Conservation (phyloP, 1,139 yeast species). For the Geotrichum reessii region DNA sequence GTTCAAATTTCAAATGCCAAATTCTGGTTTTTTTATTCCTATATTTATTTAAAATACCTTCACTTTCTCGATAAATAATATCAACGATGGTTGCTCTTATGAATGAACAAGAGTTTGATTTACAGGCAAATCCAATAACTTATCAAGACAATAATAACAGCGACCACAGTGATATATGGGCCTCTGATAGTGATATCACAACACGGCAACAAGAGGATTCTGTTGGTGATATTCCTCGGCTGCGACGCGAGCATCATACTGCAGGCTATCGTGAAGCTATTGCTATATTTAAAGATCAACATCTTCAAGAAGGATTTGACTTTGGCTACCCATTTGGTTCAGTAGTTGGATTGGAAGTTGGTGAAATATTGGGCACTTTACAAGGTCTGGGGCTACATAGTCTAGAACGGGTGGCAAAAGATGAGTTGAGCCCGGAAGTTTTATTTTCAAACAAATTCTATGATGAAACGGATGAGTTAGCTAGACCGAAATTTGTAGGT, state of each 20-base stretch:
- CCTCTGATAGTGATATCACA: constrained; percentile 14
- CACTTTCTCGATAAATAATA: neutral
- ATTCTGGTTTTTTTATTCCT: neutral
- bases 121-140: neutral
- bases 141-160: neutral
- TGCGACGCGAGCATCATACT: constrained; percentile 60
- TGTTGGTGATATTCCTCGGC: constrained; percentile 10
- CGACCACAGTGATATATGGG: constrained; percentile 20
- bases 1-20: neutral
- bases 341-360: constrained; percentile 57
- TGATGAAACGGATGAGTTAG: constrained; percentile 42
- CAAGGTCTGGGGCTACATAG: constrained; percentile 32
- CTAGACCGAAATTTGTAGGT: constrained; percentile 21
- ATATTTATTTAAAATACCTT: neutral
- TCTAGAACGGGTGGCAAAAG: constrained; percentile 38
- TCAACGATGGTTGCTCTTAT: neutral
- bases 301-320: constrained; percentile 78
- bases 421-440: constrained; percentile 48
- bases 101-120: constrained; percentile 5
- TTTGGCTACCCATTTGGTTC: constrained; percentile 75
- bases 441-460: constrained; percentile 50
- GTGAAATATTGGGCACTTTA: constrained; percentile 55
- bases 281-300: constrained; percentile 58
- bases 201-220: neutral
- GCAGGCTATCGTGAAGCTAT: constrained; percentile 85